Evolutionary conservation across 2,329 filamentous ascomycete genomes (phyloP), one percentile per base, ranked within the genome.

Genomic region (Pseudovirgaria hyperparasitica): DNA sequence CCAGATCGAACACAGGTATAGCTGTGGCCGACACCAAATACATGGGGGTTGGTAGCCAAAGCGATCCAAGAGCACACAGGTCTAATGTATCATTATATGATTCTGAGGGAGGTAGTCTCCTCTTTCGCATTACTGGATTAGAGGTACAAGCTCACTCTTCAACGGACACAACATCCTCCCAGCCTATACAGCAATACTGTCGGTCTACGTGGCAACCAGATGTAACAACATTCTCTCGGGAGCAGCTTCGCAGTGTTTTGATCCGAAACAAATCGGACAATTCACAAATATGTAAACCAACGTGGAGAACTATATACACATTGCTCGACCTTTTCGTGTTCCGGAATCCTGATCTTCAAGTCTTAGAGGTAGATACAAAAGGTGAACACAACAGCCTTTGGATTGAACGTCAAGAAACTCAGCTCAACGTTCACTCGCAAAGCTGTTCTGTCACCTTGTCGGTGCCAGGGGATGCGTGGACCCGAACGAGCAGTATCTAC

Each of bases 271-370:
- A n/a, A 25, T 16, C 14, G 6, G 12, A 2, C 2, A 19, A 12
- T 5, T n/a, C 11, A 4, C 17, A 27, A 5, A 11, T 28, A 5
- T n/a, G 9, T 23, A 5, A 14, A 7, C n/a, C 27, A 18, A 16
- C 19, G n/a, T 29, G 18, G 31, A 10, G 15, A 26, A 16, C 17
- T 9, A 19, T 6, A 14, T 18, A 10, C 17, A 11, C 16, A 6
- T 19, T 47, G 2, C 30, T 55, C 10, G 42, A 57, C 26, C 33
- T 57, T 1, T 29, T 52, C 2, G 45, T 46, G 2, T 45, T 54
- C 29, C 57, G 54, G 36, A 51, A 34, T 9, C 51, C 52, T 6
- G 19, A 12, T 2, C 36, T 49, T 0, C 42, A 27, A 3, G 41
- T 57, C 6, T 22, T 52, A 2, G 53, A 57, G 26, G 14, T 51